A percentile compares a stretch with the other conserved stretches of the same genome.
Evolutionary conservation across 83 land plant species (phyloP).

Genomic region (Thuja plicata): DNA sequence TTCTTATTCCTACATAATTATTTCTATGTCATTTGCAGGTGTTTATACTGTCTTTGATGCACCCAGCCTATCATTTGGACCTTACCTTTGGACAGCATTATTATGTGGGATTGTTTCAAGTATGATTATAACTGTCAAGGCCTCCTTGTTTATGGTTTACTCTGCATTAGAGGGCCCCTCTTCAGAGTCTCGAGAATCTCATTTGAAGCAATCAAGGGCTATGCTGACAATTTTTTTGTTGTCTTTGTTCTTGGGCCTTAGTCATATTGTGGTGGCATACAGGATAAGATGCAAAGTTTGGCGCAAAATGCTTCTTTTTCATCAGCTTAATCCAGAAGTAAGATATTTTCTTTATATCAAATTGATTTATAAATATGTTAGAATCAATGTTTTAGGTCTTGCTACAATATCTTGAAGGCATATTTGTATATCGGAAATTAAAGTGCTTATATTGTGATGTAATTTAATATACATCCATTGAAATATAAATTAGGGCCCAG

Average conservation of each 20-base stretch:
- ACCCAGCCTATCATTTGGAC: conserved; percentile 37
- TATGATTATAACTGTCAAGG: conserved; percentile 25
- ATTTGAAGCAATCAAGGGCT: conserved; percentile 18
- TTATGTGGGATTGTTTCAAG: conserved; percentile 25
- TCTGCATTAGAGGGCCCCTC: background rate
- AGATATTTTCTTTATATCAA: background rate
- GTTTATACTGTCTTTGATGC: conserved; percentile 31
- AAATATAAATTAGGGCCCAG: background rate
- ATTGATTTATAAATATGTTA: background rate
- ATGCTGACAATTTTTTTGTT: conserved; percentile 28
- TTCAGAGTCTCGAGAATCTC: background rate
- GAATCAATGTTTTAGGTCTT: background rate
- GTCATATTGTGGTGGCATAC: conserved; percentile 42
- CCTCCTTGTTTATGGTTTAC: conserved; percentile 18
- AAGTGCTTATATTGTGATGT: background rate
- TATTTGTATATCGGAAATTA: background rate
- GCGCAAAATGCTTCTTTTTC: conserved; percentile 39
- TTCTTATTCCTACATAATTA: background rate
- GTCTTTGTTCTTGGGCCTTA: conserved; percentile 33
- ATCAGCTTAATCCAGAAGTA: conserved; percentile 33
- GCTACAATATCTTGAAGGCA: background rate
- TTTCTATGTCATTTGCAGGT: conserved; percentile 17
- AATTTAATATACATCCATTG: background rate
- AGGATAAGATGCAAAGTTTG: conserved; percentile 36
- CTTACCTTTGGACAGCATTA: conserved; percentile 32